These are phyloP conservation scores for Candida berthetii DNA, from an alignment of 805 yeast genomes.

Conservation along the genomic window DNA sequence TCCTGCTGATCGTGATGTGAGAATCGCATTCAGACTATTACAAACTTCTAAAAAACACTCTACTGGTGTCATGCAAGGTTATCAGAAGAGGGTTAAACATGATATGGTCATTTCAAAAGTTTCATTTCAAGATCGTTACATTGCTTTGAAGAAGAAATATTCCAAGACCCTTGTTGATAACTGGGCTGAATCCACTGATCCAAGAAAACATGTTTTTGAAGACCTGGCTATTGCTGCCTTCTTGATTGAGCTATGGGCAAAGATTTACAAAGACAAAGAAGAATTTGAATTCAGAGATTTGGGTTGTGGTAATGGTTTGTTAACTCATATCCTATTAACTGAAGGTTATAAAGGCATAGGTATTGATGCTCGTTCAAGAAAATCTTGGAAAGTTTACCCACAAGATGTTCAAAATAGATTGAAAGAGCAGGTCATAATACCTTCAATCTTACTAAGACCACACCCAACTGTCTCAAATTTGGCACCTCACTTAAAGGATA, in stretches of 20 bases:
- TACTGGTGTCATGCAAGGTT: slow-evolving; percentile 75
- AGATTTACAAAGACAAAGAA: slow-evolving; percentile 32
- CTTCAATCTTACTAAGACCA: slow-evolving; percentile 63
- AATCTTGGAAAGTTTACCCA: slow-evolving; percentile 82
- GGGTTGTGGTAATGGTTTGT: slow-evolving; percentile 92
- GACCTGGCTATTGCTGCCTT: slow-evolving; percentile 95
- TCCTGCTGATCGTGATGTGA: slow-evolving; percentile 54
- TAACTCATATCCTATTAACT: slow-evolving; percentile 64
- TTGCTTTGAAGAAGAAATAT: slow-evolving; percentile 74
- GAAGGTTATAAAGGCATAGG: slow-evolving; percentile 87
- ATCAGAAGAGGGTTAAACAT: slow-evolving; percentile 82
- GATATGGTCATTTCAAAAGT: slow-evolving; percentile 81
- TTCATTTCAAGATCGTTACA: slow-evolving; percentile 77
- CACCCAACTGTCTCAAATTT: slow-evolving; percentile 52
- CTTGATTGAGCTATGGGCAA: slow-evolving; percentile 77
- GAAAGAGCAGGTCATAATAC: slow-evolving; percentile 78
- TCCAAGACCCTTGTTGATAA: slow-evolving; percentile 66
- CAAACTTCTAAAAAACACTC: slow-evolving; percentile 84
- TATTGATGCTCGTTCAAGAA: slow-evolving; percentile 83
- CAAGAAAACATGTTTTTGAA: slow-evolving; percentile 92
- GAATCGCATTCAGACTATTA: slow-evolving; percentile 77
- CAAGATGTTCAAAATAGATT: slow-evolving; percentile 48
- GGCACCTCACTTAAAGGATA: slow-evolving; percentile 50
- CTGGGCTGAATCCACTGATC: slow-evolving; percentile 95
- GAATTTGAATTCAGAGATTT: slow-evolving; percentile 75